Percentiles rank a stretch among this genome's conserved stretches.
phyloP scores from a whole-genome alignment of 2,329 filamentous ascomycete species.

The Botrytis cinerea region DNA sequence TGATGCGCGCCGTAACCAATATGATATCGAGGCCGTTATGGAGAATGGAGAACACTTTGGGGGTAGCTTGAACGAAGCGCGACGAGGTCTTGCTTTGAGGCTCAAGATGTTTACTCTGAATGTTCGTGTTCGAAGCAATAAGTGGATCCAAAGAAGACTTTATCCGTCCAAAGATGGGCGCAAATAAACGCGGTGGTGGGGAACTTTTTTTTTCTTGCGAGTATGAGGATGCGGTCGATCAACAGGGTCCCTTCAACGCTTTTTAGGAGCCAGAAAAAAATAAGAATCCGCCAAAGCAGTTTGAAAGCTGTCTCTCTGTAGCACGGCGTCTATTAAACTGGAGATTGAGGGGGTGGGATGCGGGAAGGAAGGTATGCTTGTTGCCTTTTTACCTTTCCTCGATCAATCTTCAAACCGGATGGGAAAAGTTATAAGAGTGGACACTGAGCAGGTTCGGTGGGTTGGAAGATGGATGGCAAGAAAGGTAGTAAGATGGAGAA shows the following conservation, averaged over 20 bases:
- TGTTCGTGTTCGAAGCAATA: conserved; percentile 26
- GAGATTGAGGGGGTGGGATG: conserved; percentile 21
- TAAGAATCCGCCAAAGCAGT: conserved; percentile 18
- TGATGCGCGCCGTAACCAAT: conserved; percentile 16
- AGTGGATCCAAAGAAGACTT: conserved; percentile 25
- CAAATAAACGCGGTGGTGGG: conserved; percentile 26
- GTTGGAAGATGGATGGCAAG: neutral
- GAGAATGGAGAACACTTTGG: conserved; percentile 14
- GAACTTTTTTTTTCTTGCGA: conserved; percentile 21
- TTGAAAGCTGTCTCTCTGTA: conserved; percentile 8
- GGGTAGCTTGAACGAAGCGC: conserved; percentile 22
- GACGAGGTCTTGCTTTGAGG: conserved; percentile 17
- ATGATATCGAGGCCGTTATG: conserved; percentile 13
- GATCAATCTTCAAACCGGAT: conserved; percentile 6
- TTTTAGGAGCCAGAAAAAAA: conserved; percentile 5
- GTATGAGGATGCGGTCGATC: conserved; percentile 19
- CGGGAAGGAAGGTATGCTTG: conserved; percentile 21
- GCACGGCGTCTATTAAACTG: conserved; percentile 25
- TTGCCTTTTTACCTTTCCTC: conserved; percentile 18
- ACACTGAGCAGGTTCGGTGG: conserved; percentile 4
- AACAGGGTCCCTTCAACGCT: conserved; percentile 23
- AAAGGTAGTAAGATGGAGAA: conserved; percentile 16
- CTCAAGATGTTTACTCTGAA: conserved; percentile 24
- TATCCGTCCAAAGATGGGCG: conserved; percentile 25
- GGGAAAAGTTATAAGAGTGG: conserved; percentile 11